phyloP scores from a whole-genome alignment of 2,329 filamentous ascomycete species.

The Fusarium gaditjirri region DNA sequence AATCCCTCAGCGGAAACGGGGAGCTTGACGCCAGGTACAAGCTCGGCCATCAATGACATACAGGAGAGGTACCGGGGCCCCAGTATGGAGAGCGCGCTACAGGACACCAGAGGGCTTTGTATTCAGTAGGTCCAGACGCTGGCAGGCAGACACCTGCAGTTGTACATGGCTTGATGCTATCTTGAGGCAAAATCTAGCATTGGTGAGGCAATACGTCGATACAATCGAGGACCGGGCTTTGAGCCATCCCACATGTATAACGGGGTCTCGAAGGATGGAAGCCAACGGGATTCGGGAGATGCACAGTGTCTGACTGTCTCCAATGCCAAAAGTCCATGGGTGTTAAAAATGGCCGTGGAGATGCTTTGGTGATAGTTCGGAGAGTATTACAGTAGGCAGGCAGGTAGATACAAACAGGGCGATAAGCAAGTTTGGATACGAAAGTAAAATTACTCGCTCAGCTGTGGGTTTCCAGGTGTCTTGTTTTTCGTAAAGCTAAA shows the following conservation, averaged over 20 bases:
- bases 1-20: constrained; percentile 45
- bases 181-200: constrained; percentile 31
- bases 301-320: constrained; percentile 36
- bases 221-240: constrained; percentile 24
- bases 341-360: constrained; percentile 9
- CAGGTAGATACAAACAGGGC: not conserved
- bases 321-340: not conserved
- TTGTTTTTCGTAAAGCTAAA: constrained; percentile 15
- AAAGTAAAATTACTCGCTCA: constrained; percentile 18
- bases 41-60: constrained; percentile 39
- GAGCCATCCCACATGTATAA: constrained; percentile 17
- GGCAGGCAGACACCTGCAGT: constrained; percentile 1
- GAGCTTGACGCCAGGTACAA: constrained; percentile 35
- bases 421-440: constrained; percentile 25
- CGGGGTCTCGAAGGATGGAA: constrained; percentile 24
- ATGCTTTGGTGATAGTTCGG: constrained; percentile 11
- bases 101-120: constrained; percentile 27
- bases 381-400: not conserved
- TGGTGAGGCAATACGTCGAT: constrained; percentile 18
- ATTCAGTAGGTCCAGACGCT: constrained; percentile 19
- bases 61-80: constrained; percentile 42
- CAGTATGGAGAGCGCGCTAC: constrained; percentile 17
- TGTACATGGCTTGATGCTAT: constrained; percentile 27
- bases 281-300: constrained; percentile 37
- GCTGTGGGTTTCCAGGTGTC: constrained; percentile 1